phyloP scores from a whole-genome alignment of 352 stramenopile genomes.

The Globisporangium acanthophoron region DNA sequence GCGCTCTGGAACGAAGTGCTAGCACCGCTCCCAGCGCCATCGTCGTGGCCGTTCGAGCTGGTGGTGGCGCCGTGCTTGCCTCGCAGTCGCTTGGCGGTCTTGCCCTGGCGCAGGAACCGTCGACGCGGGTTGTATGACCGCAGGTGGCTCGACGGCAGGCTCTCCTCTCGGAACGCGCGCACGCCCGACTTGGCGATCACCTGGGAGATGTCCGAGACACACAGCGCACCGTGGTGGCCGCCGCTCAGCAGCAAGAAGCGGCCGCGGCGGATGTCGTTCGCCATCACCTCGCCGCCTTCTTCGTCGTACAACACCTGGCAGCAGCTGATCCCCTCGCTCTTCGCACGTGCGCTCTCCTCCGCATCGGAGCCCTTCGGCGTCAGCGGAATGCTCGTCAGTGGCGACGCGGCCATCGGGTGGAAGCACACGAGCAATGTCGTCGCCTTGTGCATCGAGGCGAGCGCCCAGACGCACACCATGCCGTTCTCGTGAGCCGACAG shows the following conservation, averaged over 20 bases:
- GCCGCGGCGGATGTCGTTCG: constrained; percentile 36
- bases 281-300: constrained; percentile 42
- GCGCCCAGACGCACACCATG: constrained; percentile 48
- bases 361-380: neutral
- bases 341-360: neutral
- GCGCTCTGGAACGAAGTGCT: neutral
- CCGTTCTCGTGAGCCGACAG: constrained; percentile 70
- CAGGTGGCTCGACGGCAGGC: constrained; percentile 43
- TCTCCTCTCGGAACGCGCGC: constrained; percentile 50
- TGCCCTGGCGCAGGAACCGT: constrained; percentile 61
- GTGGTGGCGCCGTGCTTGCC: constrained; percentile 21
- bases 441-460: constrained; percentile 35
- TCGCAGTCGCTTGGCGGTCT: constrained; percentile 48
- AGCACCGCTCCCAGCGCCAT: no score
- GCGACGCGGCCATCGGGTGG: constrained; percentile 10
- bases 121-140: constrained; percentile 68
- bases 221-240: constrained; percentile 42
- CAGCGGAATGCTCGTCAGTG: neutral
- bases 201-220: constrained; percentile 45
- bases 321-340: constrained; percentile 29
- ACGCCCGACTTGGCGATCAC: constrained; percentile 34
- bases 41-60: constrained; percentile 1
- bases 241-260: constrained; percentile 37
- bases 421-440: constrained; percentile 40
- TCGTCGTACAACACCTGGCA: constrained; percentile 63